phyloP scores from a whole-genome alignment of 768 basidiomycete genomes.

The Lactifluus pinguis region DNA sequence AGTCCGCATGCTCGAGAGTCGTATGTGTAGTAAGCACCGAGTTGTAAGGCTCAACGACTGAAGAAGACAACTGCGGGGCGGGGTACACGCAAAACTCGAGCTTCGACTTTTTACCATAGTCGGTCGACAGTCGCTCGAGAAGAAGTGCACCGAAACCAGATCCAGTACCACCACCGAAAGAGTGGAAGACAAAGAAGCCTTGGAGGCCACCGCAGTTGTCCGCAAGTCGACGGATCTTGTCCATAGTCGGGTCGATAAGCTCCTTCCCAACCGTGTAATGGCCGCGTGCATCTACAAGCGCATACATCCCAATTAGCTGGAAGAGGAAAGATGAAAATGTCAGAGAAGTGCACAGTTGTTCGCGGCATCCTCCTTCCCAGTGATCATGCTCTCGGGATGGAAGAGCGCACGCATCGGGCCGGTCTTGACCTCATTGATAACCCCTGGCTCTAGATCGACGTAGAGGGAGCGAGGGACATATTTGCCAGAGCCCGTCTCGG shows the following conservation, averaged over 20 bases:
- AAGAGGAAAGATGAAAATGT: constrained; percentile 4
- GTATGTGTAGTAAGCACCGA: constrained; percentile 95
- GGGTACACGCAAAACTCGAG: constrained; percentile 98
- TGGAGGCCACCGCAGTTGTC: constrained; percentile 97
- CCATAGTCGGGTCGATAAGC: constrained; percentile 92
- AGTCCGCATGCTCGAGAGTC: constrained; percentile 97
- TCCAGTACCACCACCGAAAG: constrained; percentile 97
- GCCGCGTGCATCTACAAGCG: constrained; percentile 76
- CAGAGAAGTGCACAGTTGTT: constrained; percentile 75
- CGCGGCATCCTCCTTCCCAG: constrained; percentile 97
- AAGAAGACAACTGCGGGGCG: constrained; percentile 85
- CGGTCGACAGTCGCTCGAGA: constrained; percentile 89
- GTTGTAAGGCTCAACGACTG: constrained; percentile 98
- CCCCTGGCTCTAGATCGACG: constrained; percentile 91
- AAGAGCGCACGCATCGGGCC: constrained; percentile 91
- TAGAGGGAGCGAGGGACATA: constrained; percentile 96
- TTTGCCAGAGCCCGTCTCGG: constrained; percentile 88
- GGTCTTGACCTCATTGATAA: constrained; percentile 89
- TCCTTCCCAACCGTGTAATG: constrained; percentile 99
- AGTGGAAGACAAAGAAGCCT: constrained; percentile 99
- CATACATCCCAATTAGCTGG: background rate
- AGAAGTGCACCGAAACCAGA: constrained; percentile 97
- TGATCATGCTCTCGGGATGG: constrained; percentile 95
- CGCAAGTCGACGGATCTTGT: constrained; percentile 87
- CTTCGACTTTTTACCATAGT: constrained; percentile 99